Evolutionary conservation across 805 yeast species (phyloP), one percentile per base, ranked within the genome.

Genomic region (Ogataea polymorpha): DNA sequence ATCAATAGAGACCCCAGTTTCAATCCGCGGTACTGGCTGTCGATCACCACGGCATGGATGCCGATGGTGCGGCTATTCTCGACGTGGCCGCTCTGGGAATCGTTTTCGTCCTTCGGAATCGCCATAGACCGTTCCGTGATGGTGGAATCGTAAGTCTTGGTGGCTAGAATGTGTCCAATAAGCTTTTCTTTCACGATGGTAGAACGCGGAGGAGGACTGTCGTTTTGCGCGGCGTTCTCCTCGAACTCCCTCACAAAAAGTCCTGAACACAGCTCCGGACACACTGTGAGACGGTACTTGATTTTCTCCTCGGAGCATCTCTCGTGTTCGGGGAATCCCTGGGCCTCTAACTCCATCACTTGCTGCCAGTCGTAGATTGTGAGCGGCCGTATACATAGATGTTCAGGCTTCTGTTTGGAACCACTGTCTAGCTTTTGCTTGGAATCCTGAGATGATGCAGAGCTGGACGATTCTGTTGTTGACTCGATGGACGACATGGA

Each of bases 201-300:
- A 36, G 74, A 76, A 49, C 63, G 71, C 47, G 61, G 54, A 14
- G 79, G 80, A 37, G 67, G 72, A 31, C 47, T 49, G 23, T 53
- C 55, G 18, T 48, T 37, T 12, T 42, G 37, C 17, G 32, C 32
- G 23, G 62, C 67, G 11, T 50, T 58, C 14, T 42, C 40, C 34
- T 58, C 68, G 62, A 83, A 84, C 41, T 78, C 78, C 57, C 96
- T 72, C 37, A 88, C 71, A 56, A 91, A 93, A 42, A 93, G 71
- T 2, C 98, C 98, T 5, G 90, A 79, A 50, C 93, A 80, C 42
- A 91, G 74, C 61, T 91, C 99, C 8, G 98, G 98, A 60, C 97
- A 90, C 4, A 69, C 79, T 1, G 73, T 72, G 48, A 91, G 70
- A 53, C 97, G 74, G 67, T 86, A 91, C 49, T 65, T 67, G 40